These are phyloP conservation scores for Alnus rubra DNA, from an alignment of 306 rosid species.

Conservation along the genomic window DNA sequence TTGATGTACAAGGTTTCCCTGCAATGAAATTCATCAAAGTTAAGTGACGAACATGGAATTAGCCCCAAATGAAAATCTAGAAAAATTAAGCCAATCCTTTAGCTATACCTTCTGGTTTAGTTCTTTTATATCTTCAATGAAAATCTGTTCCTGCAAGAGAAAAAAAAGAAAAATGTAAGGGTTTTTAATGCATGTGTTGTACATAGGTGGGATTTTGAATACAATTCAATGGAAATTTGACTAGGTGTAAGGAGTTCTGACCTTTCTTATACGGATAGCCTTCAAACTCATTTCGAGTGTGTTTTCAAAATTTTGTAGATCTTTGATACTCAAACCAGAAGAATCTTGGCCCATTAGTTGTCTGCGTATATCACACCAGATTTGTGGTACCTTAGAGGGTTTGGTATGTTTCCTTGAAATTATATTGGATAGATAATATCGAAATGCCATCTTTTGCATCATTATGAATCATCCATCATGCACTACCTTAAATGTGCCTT, in stretches of 20 bases:
- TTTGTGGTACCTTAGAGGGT: slow-evolving; percentile 2
- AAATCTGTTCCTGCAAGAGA: slow-evolving; percentile 52
- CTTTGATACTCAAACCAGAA: slow-evolving; percentile 56
- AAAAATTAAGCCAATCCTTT: slow-evolving; percentile 9
- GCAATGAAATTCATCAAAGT: slow-evolving; percentile 28
- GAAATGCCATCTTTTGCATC: too few relatives aligned
- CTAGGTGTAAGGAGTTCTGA: slow-evolving; percentile 19
- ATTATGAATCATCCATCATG: neutral
- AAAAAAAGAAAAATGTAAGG: slow-evolving; percentile 17
- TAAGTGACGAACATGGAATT: slow-evolving; percentile 16
- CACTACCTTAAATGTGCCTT: neutral
- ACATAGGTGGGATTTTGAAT: slow-evolving; percentile 4
- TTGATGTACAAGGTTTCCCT: slow-evolving; percentile 58
- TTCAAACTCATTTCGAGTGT: slow-evolving; percentile 71
- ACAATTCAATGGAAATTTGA: neutral
- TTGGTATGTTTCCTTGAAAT: neutral
- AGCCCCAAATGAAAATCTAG: slow-evolving; percentile 7
- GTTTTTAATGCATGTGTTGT: slow-evolving; percentile 1
- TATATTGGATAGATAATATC: too few relatives aligned
- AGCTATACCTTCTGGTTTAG: slow-evolving; percentile 46
- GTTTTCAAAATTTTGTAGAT: slow-evolving; percentile 68
- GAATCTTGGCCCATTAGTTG: slow-evolving; percentile 80
- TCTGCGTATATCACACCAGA: slow-evolving; percentile 41
- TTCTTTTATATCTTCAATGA: slow-evolving; percentile 49
- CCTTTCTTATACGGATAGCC: slow-evolving; percentile 67